Conservation (phyloP, 306 rosid species). For the Cucurbita maxima region DNA sequence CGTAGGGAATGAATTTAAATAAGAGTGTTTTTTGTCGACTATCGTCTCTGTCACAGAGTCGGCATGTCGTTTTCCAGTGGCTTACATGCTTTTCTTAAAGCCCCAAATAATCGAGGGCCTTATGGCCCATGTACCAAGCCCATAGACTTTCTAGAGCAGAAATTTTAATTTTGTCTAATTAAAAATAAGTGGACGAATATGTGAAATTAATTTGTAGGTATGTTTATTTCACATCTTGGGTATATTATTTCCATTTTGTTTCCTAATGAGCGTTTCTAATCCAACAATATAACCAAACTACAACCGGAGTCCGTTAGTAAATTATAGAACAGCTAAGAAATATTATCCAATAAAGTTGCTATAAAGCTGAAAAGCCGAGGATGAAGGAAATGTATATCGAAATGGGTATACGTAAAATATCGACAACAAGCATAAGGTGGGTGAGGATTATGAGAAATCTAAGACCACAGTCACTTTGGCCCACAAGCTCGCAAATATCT, state of each 20-base stretch:
- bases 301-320: not conserved
- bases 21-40: not conserved
- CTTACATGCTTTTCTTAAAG: not conserved
- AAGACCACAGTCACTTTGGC: conserved; percentile 16
- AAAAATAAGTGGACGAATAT: no score
- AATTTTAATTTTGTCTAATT: no score
- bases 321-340: not conserved
- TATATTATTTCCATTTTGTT: no score
- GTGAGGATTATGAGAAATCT: conserved; percentile 35
- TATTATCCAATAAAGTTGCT: not conserved
- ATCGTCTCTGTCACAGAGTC: not conserved
- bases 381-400: conserved; percentile 26
- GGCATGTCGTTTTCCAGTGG: not conserved
- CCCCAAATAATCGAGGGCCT: not conserved
- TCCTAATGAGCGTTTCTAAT: no score
- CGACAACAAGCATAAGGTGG: conserved; percentile 61
- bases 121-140: not conserved
- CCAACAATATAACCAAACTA: no score
- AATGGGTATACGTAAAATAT: conserved; percentile 10
- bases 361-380: conserved; percentile 13
- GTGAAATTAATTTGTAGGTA: no score
- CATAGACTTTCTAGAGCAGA: not conserved
- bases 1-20: not conserved
- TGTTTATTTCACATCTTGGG: no score
- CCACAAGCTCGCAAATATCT: conserved; percentile 1